These are phyloP conservation scores for Colletotrichum ledebouriae DNA, from an alignment of 2,329 filamentous ascomycete genomes.

Conservation along the genomic window DNA sequence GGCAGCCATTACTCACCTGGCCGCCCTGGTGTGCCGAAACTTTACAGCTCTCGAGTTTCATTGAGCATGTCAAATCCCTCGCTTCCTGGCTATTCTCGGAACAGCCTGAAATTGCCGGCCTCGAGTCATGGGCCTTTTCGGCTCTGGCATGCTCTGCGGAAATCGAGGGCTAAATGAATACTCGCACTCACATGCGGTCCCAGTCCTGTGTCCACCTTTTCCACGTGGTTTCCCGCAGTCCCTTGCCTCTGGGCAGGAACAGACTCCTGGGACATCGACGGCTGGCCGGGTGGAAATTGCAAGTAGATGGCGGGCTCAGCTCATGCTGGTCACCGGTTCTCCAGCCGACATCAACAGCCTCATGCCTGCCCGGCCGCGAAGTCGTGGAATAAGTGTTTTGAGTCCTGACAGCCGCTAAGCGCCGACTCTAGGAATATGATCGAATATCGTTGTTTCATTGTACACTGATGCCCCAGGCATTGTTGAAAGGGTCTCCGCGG, in stretches of 20 bases:
- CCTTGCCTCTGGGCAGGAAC: neutral
- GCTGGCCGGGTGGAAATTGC: neutral
- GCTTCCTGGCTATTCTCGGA: slow-evolving; percentile 9
- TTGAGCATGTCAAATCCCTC: slow-evolving; percentile 3
- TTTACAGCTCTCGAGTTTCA: slow-evolving; percentile 18
- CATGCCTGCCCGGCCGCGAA: neutral
- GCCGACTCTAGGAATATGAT: neutral
- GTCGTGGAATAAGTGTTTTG: neutral
- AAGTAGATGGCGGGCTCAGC: neutral
- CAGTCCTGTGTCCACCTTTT: slow-evolving; percentile 25
- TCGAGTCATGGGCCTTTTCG: slow-evolving; percentile 26
- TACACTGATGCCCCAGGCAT: no score
- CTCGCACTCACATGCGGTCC: slow-evolving; percentile 16
- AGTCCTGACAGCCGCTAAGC: slow-evolving; percentile 8
- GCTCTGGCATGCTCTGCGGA: neutral
- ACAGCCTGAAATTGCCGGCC: neutral
- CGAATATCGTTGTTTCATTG: no score
- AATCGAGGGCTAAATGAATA: slow-evolving; percentile 9
- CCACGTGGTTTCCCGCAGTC: slow-evolving; percentile 38
- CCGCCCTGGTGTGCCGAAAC: slow-evolving; percentile 14
- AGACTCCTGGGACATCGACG: slow-evolving; percentile 22
- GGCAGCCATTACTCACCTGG: neutral
- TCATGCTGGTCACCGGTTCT: neutral
- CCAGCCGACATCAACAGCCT: neutral
- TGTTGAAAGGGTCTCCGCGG: no score